phyloP scores from a whole-genome alignment of 2,329 filamentous ascomycete genomes.

The Fusarium verticillioides region DNA sequence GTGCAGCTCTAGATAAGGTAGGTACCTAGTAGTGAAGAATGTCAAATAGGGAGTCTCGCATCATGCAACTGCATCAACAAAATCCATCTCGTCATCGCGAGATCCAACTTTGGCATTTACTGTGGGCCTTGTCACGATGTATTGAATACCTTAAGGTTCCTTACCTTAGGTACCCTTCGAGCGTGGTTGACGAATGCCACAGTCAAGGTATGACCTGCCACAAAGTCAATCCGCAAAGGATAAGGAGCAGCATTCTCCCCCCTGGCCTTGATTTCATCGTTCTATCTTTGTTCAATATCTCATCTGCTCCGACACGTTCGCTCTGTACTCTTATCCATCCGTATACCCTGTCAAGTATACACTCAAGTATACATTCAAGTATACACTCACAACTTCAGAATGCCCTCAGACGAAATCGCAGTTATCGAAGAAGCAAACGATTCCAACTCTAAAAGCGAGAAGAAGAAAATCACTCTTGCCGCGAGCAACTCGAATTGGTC shows the following conservation, averaged over 20 bases:
- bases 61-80: neutral
- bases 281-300: neutral
- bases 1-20: neutral
- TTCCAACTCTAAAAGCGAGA: neutral
- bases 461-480: neutral
- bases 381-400: neutral
- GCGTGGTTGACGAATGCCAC: neutral
- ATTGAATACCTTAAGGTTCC: neutral
- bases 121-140: neutral
- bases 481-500: constrained; percentile 6
- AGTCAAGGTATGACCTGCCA: neutral
- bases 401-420: neutral
- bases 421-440: neutral
- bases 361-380: neutral
- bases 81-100: neutral
- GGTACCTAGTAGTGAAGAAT: neutral
- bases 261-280: neutral
- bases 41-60: neutral
- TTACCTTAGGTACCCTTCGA: neutral
- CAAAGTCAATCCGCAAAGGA: neutral
- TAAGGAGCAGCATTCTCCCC: neutral
- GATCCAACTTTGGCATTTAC: neutral
- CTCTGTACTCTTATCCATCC: neutral
- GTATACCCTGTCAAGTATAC: neutral
- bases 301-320: neutral